These are phyloP conservation scores for Citrus hindsii DNA, from an alignment of 345 rosid species.

Conservation along the genomic window DNA sequence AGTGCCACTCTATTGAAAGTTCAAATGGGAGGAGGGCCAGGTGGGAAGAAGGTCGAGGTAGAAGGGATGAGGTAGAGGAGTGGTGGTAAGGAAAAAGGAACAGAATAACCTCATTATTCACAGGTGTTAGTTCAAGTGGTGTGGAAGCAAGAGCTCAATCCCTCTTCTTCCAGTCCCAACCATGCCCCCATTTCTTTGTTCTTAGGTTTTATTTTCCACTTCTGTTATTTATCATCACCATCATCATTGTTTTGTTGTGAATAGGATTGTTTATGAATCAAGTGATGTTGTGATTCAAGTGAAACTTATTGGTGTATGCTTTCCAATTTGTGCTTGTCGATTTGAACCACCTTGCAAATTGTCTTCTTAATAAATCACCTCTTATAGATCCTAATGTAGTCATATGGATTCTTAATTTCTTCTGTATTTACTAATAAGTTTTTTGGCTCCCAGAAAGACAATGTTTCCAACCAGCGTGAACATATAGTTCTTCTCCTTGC, in stretches of 20 bases:
- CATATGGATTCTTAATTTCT: neutral
- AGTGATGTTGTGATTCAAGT: neutral
- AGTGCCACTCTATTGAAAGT: neutral
- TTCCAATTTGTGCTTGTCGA: neutral
- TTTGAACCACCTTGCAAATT: neutral
- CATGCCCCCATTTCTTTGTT: neutral
- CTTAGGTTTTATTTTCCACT: neutral
- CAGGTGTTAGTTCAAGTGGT: neutral
- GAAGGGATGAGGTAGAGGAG: neutral
- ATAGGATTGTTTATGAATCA: neutral
- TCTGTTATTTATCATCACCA: neutral
- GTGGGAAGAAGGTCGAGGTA: neutral
- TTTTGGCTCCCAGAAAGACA: constrained; percentile 65
- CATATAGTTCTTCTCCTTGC: constrained; percentile 89
- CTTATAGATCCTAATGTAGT: neutral
- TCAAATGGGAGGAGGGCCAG: neutral
- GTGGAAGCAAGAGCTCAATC: neutral
- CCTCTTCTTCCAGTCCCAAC: neutral
- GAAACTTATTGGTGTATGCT: neutral
- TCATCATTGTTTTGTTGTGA: neutral
- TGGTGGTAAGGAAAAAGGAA: neutral
- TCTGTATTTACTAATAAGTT: constrained; percentile 1
- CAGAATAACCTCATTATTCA: neutral
- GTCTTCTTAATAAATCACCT: neutral
- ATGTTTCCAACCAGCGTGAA: constrained; percentile 92